A percentile compares a stretch with the other conserved stretches of the same genome.
Evolutionary conservation across 148 eudicot species (phyloP).

Genomic region (Linanthus parryae): DNA sequence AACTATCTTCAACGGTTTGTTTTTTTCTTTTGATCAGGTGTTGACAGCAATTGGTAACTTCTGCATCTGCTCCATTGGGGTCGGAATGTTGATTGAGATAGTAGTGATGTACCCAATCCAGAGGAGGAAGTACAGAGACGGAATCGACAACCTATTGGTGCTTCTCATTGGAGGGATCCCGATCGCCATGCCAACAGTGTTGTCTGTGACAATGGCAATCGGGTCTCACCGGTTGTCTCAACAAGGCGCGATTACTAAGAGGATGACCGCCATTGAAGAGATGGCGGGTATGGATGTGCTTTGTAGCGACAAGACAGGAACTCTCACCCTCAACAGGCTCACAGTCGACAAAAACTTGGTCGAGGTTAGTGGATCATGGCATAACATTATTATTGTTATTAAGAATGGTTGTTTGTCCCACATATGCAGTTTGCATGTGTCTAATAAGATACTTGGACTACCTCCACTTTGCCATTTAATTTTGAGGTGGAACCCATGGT

Average conservation of each 20-base stretch:
- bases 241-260: slow-evolving; percentile 84
- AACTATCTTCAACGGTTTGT: not conserved
- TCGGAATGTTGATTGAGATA: slow-evolving; percentile 55
- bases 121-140: slow-evolving; percentile 48
- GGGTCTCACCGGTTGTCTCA: slow-evolving; percentile 69
- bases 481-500: too few relatives aligned
- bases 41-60: slow-evolving; percentile 75
- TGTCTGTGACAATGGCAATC: slow-evolving; percentile 86
- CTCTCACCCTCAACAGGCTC: slow-evolving; percentile 78
- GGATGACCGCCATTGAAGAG: slow-evolving; percentile 89
- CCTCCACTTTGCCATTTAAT: too few relatives aligned
- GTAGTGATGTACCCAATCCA: slow-evolving; percentile 75
- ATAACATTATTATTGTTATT: not conserved
- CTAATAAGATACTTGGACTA: too few relatives aligned
- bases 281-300: slow-evolving; percentile 95
- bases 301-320: slow-evolving; percentile 84
- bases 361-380: slow-evolving; percentile 29
- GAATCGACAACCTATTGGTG: slow-evolving; percentile 72
- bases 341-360: slow-evolving; percentile 60
- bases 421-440: too few relatives aligned
- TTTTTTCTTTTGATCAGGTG: slow-evolving; percentile 27
- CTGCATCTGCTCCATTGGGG: slow-evolving; percentile 59
- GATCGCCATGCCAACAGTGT: slow-evolving; percentile 80
- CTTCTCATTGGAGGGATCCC: slow-evolving; percentile 91
- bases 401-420: not conserved